These are phyloP conservation scores for Trapa incisa DNA, from an alignment of 345 rosid genomes.

Conservation along the genomic window DNA sequence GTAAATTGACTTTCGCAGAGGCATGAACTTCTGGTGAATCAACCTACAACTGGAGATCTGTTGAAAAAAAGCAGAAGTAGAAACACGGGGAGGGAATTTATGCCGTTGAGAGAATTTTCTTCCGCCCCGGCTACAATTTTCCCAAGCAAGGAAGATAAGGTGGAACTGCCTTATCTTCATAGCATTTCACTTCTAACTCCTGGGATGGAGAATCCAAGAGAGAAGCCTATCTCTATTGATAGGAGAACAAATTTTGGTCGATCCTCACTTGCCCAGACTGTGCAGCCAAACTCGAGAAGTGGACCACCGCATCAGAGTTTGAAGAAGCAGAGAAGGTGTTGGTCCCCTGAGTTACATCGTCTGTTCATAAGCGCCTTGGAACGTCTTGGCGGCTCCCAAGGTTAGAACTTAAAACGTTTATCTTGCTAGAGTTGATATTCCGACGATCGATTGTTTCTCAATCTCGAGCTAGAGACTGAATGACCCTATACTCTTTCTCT, in stretches of 20 bases:
- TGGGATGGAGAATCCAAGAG: conserved; percentile 38
- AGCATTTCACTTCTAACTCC: conserved; percentile 44
- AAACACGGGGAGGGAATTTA: conserved; percentile 20
- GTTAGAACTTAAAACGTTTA: conserved; percentile 17
- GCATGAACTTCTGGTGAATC: neutral
- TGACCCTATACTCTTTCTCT: neutral
- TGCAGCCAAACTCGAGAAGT: conserved; percentile 21
- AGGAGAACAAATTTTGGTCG: conserved; percentile 31
- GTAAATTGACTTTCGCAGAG: conserved; percentile 13
- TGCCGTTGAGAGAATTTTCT: conserved; percentile 27
- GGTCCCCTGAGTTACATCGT: conserved; percentile 87
- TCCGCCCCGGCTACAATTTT: conserved; percentile 9
- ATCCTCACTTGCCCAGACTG: conserved; percentile 25
- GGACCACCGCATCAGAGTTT: conserved; percentile 34
- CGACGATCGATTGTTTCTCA: neutral
- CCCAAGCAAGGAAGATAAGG: conserved; percentile 21
- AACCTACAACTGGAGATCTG: conserved; percentile 12
- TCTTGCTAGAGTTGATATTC: too few relatives aligned
- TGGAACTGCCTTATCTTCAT: conserved; percentile 15
- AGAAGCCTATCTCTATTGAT: conserved; percentile 36
- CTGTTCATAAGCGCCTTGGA: conserved; percentile 73
- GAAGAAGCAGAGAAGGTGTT: conserved; percentile 87
- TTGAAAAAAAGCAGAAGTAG: conserved; percentile 25
- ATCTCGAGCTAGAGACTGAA: neutral
- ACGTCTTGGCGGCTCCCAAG: conserved; percentile 85